Evolutionary conservation across 768 basidiomycete genomes (phyloP).

Genomic region (Holtermannia corniformis): DNA sequence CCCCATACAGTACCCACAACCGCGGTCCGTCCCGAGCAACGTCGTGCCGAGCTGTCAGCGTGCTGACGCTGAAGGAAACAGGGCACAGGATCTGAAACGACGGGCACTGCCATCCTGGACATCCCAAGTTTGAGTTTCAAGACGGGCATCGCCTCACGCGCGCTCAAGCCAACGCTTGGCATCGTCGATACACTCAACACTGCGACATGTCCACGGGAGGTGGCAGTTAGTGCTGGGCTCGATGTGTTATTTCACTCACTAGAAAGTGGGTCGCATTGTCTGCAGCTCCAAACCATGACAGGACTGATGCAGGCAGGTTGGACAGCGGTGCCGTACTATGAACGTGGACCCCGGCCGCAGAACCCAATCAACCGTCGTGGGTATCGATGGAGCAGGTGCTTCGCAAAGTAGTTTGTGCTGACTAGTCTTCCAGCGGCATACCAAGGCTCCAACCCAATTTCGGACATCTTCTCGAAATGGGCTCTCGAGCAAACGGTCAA

Average conservation of each 20-base stretch:
- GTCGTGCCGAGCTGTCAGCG: conserved; percentile 8
- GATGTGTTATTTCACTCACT: conserved; percentile 94
- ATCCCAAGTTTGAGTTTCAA: conserved; percentile 88
- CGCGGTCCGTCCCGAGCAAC: conserved; percentile 64
- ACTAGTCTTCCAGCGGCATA: conserved; percentile 23
- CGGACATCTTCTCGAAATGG: conserved; percentile 90
- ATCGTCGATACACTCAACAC: conserved; percentile 84
- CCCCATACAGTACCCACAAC: conserved; percentile 61
- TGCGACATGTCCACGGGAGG: conserved; percentile 76
- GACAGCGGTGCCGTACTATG: conserved; percentile 52
- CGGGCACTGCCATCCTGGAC: conserved; percentile 78
- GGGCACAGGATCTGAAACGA: conserved; percentile 63
- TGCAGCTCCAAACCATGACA: neutral
- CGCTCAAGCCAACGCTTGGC: conserved; percentile 79
- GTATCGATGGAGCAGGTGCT: conserved; percentile 1
- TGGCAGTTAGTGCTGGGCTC: conserved; percentile 88
- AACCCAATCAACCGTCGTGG: conserved; percentile 79
- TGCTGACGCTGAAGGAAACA: conserved; percentile 5
- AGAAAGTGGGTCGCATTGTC: conserved; percentile 56
- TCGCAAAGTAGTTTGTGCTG: neutral
- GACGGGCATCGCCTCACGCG: conserved; percentile 88
- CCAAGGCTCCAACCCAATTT: conserved; percentile 48
- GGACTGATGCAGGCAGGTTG: conserved; percentile 6
- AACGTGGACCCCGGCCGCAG: conserved; percentile 75
- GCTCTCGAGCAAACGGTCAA: conserved; percentile 80